phyloP scores from a whole-genome alignment of 2,329 filamentous ascomycete genomes.

The Verticillium isaacii region DNA sequence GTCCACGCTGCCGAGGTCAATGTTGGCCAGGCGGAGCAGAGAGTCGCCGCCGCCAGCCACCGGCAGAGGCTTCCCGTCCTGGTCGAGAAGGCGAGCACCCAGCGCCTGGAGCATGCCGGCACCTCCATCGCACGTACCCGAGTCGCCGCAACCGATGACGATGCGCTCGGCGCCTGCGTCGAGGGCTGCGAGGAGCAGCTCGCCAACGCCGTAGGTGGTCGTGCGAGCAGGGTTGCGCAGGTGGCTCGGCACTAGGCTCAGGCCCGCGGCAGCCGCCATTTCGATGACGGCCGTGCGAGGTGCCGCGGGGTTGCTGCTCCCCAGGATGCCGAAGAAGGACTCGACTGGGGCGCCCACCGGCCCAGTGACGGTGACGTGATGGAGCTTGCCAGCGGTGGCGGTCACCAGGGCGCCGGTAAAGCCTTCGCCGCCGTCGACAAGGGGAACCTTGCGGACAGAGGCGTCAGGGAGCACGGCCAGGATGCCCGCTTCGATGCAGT shows the following conservation, averaged over 20 bases:
- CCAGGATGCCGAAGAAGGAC: slow-evolving; percentile 42
- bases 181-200: slow-evolving; percentile 40
- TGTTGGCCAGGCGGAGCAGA: slow-evolving; percentile 27
- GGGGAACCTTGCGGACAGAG: slow-evolving; percentile 39
- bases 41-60: slow-evolving; percentile 33
- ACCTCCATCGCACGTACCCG: slow-evolving; percentile 48
- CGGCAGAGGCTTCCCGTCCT: slow-evolving; percentile 28
- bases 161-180: slow-evolving; percentile 39
- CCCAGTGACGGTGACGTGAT: slow-evolving; percentile 32
- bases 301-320: slow-evolving; percentile 11
- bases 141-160: slow-evolving; percentile 48
- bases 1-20: slow-evolving; percentile 35
- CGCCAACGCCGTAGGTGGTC: slow-evolving; percentile 46
- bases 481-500: slow-evolving; percentile 45
- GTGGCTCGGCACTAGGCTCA: slow-evolving; percentile 40
- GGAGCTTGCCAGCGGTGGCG: slow-evolving; percentile 33
- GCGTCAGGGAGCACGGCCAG: slow-evolving; percentile 36
- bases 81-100: slow-evolving; percentile 37
- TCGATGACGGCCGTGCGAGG: slow-evolving; percentile 40
- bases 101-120: slow-evolving; percentile 50
- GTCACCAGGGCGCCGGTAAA: slow-evolving; percentile 41
- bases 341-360: slow-evolving; percentile 34
- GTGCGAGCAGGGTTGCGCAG: slow-evolving; percentile 40
- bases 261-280: slow-evolving; percentile 48
- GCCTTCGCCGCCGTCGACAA: slow-evolving; percentile 49